phyloP scores from a whole-genome alignment of 2,329 filamentous ascomycete species.

The Diplodia scrobiculata region DNA sequence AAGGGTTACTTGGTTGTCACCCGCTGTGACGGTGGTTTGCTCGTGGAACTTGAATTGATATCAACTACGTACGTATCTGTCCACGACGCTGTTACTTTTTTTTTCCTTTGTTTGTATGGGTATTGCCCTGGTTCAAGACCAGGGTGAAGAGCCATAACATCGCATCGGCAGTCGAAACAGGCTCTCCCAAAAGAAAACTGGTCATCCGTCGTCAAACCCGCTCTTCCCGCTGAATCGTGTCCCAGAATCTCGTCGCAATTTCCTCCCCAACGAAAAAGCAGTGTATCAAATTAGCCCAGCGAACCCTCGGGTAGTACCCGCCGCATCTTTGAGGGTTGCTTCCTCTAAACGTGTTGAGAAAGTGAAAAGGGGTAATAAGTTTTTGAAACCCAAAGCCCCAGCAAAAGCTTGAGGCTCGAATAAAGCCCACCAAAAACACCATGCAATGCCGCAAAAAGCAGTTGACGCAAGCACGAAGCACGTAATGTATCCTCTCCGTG shows the following conservation, averaged over 20 bases:
- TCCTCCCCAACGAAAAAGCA: constrained; percentile 18
- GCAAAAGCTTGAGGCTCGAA: constrained; percentile 18
- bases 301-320: constrained; percentile 6
- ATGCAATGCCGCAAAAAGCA: constrained; percentile 31
- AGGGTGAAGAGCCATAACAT: constrained; percentile 26
- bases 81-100: constrained; percentile 20
- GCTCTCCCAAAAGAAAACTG: constrained; percentile 18
- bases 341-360: constrained; percentile 24
- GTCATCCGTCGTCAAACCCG: constrained; percentile 27
- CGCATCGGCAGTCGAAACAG: constrained; percentile 27
- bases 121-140: constrained; percentile 3
- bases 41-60: constrained; percentile 24
- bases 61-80: constrained; percentile 18
- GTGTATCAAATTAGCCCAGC: constrained; percentile 28
- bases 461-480: constrained; percentile 26
- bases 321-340: constrained; percentile 16
- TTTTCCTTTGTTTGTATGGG: background rate
- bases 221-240: constrained; percentile 13
- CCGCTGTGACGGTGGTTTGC: background rate
- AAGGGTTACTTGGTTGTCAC: no score
- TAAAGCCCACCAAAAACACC: constrained; percentile 27
- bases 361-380: constrained; percentile 27
- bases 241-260: constrained; percentile 24
- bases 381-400: constrained; percentile 27
- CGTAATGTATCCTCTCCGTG: background rate